These are phyloP conservation scores for Russula foetens DNA, from an alignment of 768 basidiomycete genomes.

Conservation along the genomic window DNA sequence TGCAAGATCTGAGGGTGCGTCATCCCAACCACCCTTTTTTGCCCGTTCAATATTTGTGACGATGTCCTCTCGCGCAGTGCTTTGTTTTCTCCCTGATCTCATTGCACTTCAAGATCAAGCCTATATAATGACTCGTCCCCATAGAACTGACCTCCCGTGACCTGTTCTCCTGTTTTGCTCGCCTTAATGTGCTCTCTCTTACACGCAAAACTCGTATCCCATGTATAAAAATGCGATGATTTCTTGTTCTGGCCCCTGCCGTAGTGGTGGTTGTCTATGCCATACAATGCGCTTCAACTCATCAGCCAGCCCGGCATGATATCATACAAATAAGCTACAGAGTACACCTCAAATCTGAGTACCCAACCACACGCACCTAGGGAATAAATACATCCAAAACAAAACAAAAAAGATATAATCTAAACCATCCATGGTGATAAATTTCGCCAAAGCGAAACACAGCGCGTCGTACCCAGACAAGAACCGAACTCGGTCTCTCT, in stretches of 20 bases:
- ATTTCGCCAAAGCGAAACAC: not conserved
- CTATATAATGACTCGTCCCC: constrained; percentile 47
- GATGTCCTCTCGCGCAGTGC: constrained; percentile 48
- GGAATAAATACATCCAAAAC: not conserved
- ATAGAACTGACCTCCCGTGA: not conserved
- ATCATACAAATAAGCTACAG: not conserved
- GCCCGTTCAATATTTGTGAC: not conserved
- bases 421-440: not conserved
- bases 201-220: not conserved
- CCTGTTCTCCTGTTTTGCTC: not conserved
- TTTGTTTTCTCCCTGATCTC: constrained; percentile 97
- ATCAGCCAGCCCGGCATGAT: not conserved
- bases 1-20: constrained; percentile 90
- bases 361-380: not conserved
- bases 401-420: not conserved
- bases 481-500: not conserved
- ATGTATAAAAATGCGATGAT: constrained; percentile 4
- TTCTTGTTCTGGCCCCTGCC: no score
- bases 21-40: no score
- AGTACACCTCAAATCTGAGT: not conserved
- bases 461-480: no score
- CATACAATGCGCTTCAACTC: no score
- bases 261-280: no score
- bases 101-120: constrained; percentile 99
- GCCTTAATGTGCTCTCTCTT: not conserved